A percentile compares a stretch with the other conserved stretches of the same genome.
Evolutionary conservation across 805 yeast genomes (phyloP).

Genomic region (Cyberlindnera maclurae): DNA sequence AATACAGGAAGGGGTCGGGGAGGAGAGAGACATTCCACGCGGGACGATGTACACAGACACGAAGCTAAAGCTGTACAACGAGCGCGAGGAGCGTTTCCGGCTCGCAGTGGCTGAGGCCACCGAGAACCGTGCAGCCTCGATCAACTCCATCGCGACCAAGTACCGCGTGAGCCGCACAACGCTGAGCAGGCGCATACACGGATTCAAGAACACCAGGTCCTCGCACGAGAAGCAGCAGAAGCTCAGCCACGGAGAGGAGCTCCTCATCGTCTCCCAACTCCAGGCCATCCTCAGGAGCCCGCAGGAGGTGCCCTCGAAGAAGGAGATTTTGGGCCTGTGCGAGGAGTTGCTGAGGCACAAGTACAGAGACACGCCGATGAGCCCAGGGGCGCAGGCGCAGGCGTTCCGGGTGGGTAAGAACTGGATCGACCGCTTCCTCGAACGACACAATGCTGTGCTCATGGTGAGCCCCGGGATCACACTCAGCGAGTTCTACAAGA

Average conservation of each 20-base stretch:
- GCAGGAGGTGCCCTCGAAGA: constrained; percentile 22
- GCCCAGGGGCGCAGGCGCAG: constrained; percentile 7
- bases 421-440: constrained; percentile 25
- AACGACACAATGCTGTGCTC: constrained; percentile 22
- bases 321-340: constrained; percentile 20
- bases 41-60: constrained; percentile 18
- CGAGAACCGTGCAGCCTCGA: constrained; percentile 20
- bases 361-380: constrained; percentile 11
- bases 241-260: constrained; percentile 23
- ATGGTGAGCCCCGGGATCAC: constrained; percentile 18
- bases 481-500: constrained; percentile 22
- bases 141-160: constrained; percentile 25
- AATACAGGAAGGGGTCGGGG: too few species aligned
- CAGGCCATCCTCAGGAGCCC: constrained; percentile 17
- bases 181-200: constrained; percentile 23
- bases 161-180: constrained; percentile 23
- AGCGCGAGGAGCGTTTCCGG: constrained; percentile 23
- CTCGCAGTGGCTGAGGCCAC: constrained; percentile 24
- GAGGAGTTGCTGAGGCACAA: constrained; percentile 19
- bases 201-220: constrained; percentile 24
- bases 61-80: constrained; percentile 25
- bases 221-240: constrained; percentile 26
- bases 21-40: too few species aligned
- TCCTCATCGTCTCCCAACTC: constrained; percentile 15
- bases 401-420: constrained; percentile 24